These are phyloP conservation scores for Trypanosoma vivax DNA, from an alignment of 208 protist genomes.

Conservation along the genomic window DNA sequence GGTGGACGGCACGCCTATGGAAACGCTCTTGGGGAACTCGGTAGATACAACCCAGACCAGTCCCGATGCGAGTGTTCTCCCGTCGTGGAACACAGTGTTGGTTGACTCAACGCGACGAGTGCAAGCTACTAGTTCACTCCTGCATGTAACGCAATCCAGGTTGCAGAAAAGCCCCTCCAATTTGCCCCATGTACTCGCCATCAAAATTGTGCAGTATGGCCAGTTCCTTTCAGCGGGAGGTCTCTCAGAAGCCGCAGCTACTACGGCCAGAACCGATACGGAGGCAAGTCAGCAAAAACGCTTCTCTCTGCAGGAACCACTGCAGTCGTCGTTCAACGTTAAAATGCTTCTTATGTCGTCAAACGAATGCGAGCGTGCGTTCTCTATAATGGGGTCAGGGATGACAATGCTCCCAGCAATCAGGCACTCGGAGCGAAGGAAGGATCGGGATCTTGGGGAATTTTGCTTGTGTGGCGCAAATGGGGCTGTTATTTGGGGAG, in stretches of 20 bases:
- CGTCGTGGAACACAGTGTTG: slow-evolving; percentile 5
- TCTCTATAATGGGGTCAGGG: slow-evolving; percentile 1
- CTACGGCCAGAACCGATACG: no score
- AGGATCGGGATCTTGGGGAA: not conserved
- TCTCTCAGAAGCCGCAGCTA: no score
- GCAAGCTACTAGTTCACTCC: no score
- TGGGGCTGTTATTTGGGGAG: slow-evolving; percentile 9
- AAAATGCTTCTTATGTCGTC: slow-evolving; percentile 9
- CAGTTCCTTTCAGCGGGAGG: no score
- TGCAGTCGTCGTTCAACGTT: no score
- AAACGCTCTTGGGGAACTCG: not conserved
- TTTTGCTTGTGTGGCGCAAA: slow-evolving; percentile 15
- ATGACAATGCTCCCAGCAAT: slow-evolving; percentile 5
- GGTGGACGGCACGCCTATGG: slow-evolving; percentile 5
- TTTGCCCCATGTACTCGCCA: no score
- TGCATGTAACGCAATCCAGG: no score
- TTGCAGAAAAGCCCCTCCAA: no score
- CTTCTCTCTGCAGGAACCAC: no score
- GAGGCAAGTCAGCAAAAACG: no score
- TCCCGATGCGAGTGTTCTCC: not conserved
- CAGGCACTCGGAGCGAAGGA: not conserved
- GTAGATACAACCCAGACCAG: not conserved
- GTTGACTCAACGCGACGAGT: no score
- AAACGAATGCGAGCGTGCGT: slow-evolving; percentile 5
- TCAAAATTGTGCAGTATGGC: no score